Conservation (phyloP, 805 yeast genomes). For the Citeromyces matritensis region DNA sequence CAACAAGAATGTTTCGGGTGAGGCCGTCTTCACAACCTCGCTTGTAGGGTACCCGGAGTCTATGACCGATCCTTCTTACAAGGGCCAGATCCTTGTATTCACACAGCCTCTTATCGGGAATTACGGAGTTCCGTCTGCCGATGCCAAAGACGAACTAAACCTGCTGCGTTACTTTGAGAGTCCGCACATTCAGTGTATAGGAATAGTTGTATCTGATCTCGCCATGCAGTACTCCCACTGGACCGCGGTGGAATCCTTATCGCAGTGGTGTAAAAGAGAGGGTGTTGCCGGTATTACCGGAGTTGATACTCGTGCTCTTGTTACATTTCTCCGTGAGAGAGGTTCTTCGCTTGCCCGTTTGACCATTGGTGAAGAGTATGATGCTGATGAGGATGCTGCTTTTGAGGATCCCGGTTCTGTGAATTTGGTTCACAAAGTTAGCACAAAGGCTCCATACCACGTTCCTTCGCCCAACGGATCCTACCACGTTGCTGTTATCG, state of each 20-base stretch:
- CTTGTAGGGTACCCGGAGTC: conserved; percentile 98
- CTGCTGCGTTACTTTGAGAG: conserved; percentile 84
- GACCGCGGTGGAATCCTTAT: conserved; percentile 95
- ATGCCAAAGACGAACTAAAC: conserved; percentile 69
- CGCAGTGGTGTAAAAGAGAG: conserved; percentile 92
- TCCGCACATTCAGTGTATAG: conserved; percentile 84
- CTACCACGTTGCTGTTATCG: conserved; percentile 83
- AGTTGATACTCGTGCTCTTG: conserved; percentile 93
- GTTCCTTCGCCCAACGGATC: conserved; percentile 45
- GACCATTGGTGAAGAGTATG: conserved; percentile 81
- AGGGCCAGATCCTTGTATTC: conserved; percentile 92
- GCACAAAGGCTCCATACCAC: conserved; percentile 92
- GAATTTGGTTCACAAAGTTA: conserved; percentile 83
- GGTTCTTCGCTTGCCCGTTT: conserved; percentile 91
- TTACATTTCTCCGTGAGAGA: conserved; percentile 83
- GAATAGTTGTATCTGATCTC: conserved; percentile 90
- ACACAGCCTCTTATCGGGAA: conserved; percentile 97
- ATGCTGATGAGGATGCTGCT: conserved; percentile 84
- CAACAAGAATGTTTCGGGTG: conserved; percentile 83
- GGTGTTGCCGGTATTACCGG: conserved; percentile 96
- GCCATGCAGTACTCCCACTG: conserved; percentile 97
- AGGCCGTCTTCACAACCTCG: conserved; percentile 95
- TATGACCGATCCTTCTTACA: conserved; percentile 97
- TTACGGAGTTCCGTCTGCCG: conserved; percentile 91
- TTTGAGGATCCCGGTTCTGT: conserved; percentile 82